Conservation (phyloP, 495 filamentous ascomycete species). For the Daldinia vernicosa region DNA sequence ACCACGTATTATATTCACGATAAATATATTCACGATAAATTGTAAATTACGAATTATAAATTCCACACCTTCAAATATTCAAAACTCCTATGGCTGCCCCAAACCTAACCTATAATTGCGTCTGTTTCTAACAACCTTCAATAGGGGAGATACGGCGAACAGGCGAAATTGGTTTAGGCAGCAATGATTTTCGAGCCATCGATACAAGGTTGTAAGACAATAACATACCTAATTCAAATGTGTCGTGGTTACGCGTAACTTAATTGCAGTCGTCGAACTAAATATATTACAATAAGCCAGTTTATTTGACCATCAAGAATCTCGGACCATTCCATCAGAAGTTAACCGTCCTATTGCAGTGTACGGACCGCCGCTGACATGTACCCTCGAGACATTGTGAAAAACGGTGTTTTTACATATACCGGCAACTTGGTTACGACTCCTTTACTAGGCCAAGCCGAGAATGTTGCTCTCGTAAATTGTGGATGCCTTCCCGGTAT, state of each 20-base stretch:
- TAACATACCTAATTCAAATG: neutral
- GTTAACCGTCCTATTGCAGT: neutral
- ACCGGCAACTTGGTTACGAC: neutral
- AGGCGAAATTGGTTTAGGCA: no score
- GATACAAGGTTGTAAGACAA: neutral
- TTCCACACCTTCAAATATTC: no score
- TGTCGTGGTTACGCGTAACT: neutral
- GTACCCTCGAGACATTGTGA: no score
- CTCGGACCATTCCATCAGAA: neutral
- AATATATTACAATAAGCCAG: neutral
- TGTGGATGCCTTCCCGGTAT: slow-evolving; percentile 50
- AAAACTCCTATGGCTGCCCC: no score
- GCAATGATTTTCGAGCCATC: no score
- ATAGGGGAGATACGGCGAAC: no score
- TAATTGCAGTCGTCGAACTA: neutral
- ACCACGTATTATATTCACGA: neutral
- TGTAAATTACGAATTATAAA: no score
- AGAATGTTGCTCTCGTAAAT: slow-evolving; percentile 52
- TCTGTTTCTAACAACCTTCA: no score
- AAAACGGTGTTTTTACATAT: neutral
- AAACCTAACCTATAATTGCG: no score
- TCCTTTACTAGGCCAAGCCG: slow-evolving; percentile 28
- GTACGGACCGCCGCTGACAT: neutral
- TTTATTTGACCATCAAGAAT: neutral
- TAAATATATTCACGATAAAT: neutral